Percentiles rank a stretch among this genome's conserved stretches.
Evolutionary conservation across 495 filamentous ascomycete species (phyloP).

Genomic region (Pyronema omphalodes): DNA sequence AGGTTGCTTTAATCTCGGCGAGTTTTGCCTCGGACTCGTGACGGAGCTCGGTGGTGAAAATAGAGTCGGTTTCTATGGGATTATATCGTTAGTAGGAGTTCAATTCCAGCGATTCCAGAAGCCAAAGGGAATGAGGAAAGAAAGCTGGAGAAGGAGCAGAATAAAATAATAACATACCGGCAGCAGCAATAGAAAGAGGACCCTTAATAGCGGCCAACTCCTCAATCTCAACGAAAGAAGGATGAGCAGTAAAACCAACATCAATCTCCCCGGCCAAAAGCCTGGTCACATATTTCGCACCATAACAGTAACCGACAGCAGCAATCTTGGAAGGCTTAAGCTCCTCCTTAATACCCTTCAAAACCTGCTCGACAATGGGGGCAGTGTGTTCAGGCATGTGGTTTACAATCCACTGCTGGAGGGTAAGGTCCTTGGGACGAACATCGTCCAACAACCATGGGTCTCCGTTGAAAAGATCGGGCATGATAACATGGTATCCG

Average conservation of each 20-base stretch:
- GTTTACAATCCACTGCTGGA: constrained; percentile 39
- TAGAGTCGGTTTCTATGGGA: constrained; percentile 46
- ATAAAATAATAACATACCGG: constrained; percentile 42
- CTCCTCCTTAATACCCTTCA: constrained; percentile 39
- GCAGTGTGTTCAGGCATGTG: constrained; percentile 45
- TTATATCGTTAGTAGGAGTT: background rate
- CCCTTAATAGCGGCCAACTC: constrained; percentile 53
- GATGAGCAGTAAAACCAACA: constrained; percentile 54
- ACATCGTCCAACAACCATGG: constrained; percentile 26
- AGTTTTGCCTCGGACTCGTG: constrained; percentile 42
- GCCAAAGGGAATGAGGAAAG: background rate
- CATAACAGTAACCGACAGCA: constrained; percentile 65
- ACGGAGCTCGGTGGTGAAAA: constrained; percentile 62
- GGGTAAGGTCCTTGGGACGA: constrained; percentile 35
- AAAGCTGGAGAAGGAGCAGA: background rate
- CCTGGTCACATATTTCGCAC: constrained; percentile 36
- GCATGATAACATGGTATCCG: constrained; percentile 58
- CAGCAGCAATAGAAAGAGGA: constrained; percentile 59
- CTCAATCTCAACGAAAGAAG: constrained; percentile 55
- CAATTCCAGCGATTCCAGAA: background rate
- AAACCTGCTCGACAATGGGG: constrained; percentile 39
- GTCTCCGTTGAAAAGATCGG: constrained; percentile 65
- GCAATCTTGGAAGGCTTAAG: constrained; percentile 51
- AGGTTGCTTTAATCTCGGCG: constrained; percentile 43
- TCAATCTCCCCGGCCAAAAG: constrained; percentile 24